phyloP scores from a whole-genome alignment of 2,329 filamentous ascomycete genomes.

The Aspergillus sp. region DNA sequence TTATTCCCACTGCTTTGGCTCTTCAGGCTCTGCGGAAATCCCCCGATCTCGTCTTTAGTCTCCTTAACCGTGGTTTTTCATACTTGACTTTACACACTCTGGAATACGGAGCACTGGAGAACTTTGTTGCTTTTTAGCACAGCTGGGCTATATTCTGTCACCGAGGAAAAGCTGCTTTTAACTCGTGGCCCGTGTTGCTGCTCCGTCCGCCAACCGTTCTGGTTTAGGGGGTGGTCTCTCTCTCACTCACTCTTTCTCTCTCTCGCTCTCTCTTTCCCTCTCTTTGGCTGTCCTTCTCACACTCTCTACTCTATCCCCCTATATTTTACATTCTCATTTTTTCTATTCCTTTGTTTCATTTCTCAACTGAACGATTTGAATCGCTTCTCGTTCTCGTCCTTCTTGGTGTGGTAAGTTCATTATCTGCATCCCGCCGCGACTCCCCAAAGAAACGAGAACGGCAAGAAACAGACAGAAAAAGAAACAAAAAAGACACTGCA shows the following conservation, averaged over 20 bases:
- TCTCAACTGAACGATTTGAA: not conserved
- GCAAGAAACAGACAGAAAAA: not conserved
- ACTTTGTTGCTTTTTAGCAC: too few relatives aligned
- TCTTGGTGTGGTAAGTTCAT: not conserved
- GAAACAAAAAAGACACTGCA: not conserved
- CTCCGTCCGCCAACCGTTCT: not conserved
- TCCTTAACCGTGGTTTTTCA: too few relatives aligned
- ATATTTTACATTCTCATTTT: not conserved
- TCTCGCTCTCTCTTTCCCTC: not conserved
- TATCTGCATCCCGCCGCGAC: not conserved
- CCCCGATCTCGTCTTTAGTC: too few relatives aligned
- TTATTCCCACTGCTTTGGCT: too few relatives aligned
- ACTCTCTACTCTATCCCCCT: not conserved
- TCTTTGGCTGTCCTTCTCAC: not conserved
- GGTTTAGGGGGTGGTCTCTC: not conserved
- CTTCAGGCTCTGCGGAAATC: too few relatives aligned
- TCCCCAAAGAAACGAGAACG: too few relatives aligned
- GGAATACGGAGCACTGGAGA: too few relatives aligned
- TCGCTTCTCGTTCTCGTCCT: not conserved
- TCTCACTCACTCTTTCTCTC: not conserved
- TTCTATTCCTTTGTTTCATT: not conserved
- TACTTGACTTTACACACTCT: too few relatives aligned
- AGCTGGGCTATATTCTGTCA: not conserved
- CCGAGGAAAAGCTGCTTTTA: not conserved
- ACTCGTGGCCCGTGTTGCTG: not conserved